A percentile compares a stretch with the other conserved stretches of the same genome.
phyloP scores from a whole-genome alignment of 1,284 basidiomycete species.

The Pascua sp. region DNA sequence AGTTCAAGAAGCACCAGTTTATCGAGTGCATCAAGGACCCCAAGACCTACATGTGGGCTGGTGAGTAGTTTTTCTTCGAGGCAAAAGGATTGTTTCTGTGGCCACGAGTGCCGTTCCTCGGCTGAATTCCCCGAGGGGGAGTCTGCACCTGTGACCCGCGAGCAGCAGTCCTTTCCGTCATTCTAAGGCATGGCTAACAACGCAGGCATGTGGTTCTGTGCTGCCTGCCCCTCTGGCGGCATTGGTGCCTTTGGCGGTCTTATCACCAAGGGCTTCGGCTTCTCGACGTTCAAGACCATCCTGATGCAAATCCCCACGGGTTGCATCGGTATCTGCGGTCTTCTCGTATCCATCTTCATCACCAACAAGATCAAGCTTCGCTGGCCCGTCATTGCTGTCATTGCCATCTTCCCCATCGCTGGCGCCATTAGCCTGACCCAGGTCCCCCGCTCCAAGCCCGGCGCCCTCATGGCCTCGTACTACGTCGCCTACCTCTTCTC shows the following conservation, averaged over 20 bases:
- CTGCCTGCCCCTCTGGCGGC: conserved; percentile 43
- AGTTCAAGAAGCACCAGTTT: conserved; percentile 47
- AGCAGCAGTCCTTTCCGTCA: too few relatives aligned
- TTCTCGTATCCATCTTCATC: conserved; percentile 50
- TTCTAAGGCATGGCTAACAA: neutral
- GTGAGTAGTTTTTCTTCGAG: conserved; percentile 3
- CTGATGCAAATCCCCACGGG: conserved; percentile 53
- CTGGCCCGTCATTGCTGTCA: conserved; percentile 54
- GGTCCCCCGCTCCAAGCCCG: conserved; percentile 24
- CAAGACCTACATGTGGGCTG: conserved; percentile 39
- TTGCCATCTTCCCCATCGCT: conserved; percentile 37
- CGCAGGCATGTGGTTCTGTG: conserved; percentile 37
- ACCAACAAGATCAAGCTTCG: conserved; percentile 55
- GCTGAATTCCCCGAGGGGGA: neutral
- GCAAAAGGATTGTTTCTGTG: too few relatives aligned
- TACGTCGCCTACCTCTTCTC: conserved; percentile 40
- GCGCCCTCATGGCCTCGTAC: conserved; percentile 37
- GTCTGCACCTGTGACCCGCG: neutral
- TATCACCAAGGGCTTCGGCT: conserved; percentile 42
- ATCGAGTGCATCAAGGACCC: conserved; percentile 45
- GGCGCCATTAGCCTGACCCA: conserved; percentile 38
- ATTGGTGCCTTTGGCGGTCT: conserved; percentile 46
- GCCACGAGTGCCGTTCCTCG: too few relatives aligned
- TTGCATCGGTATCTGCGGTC: conserved; percentile 53
- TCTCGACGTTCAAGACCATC: conserved; percentile 45